Base-by-base conservation (phyloP, 78 protist species). In the Polysphondylium violaceum region DNA sequence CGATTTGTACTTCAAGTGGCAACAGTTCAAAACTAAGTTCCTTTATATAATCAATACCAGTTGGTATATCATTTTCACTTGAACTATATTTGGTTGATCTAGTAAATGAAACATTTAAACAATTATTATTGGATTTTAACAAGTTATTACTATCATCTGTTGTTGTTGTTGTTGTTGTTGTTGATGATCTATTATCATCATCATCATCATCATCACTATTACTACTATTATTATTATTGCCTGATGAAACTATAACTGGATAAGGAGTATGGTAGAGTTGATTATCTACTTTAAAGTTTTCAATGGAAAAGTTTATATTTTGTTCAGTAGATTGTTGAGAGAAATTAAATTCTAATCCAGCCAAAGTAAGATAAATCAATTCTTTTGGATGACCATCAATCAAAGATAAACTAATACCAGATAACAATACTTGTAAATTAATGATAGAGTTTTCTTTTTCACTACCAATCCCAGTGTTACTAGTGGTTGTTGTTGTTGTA, bases 11-110 rank as follows among this genome's bases (percentile, higher is more conserved):
- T 44, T 83, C 55, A 0, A 83, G 16, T 11, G 91, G 91, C 58
- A 55, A 65, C 17, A 83, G 31, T 40, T 69, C 61, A 40, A 83
- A 83, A 33, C 44, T 56, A 23, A 83, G 50, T 55, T 64, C 41
- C 55, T 83, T 83, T 6, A 83, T 83, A 44, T 83, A 83, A n/a
- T 83, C 91, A 1, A 83, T 83, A 56, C 83, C 83, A 38, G 44
- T 61, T 44, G 25, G 55, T n/a, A n/a, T n/a, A 44, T 78, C 33
- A 11, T 43, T 35, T 50, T 78, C 76, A 23, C 40, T 65, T 65
- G 73, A 51, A n/a, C 33, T 53, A 44, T 83, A 69, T 31, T 59
- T 73, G 27, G 51, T 71, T 51, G 91, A 83, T 68, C 72, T 72
- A 7, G 76, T 68, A 25, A 83, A 69, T 11, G 71, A 27, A 3